Evolutionary conservation across 345 rosid species (phyloP).

Genomic region (Lenwebbia sp.): DNA sequence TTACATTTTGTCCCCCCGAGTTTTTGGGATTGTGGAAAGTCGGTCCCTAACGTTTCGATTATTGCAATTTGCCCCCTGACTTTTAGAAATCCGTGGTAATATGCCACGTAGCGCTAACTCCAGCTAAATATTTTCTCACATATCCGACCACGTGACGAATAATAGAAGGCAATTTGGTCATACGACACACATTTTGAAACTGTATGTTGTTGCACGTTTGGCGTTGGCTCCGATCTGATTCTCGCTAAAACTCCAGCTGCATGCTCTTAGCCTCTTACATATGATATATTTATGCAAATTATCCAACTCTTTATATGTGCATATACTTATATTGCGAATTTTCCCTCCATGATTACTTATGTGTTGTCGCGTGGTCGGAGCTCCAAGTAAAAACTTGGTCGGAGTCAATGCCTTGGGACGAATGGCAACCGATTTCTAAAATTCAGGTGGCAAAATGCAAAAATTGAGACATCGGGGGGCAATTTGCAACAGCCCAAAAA

Average conservation of each 20-base stretch:
- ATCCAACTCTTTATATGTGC: background rate
- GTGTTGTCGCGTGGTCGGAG: background rate
- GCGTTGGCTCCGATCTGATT: background rate
- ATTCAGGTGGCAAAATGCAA: background rate
- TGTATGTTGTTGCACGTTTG: fast-evolving
- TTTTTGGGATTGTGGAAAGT: background rate
- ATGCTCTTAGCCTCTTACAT: too few species aligned
- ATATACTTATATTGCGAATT: background rate
- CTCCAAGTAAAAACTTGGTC: background rate
- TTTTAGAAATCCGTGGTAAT: background rate
- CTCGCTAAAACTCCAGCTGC: fast-evolving
- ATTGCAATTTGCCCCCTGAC: background rate
- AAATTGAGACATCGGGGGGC: background rate
- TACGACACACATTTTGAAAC: background rate
- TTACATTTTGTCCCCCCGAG: background rate
- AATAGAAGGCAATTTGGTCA: background rate
- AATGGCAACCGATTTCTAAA: background rate
- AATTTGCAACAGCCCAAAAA: background rate
- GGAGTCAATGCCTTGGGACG: fast-evolving
- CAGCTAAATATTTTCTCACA: fast-evolving
- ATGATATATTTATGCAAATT: background rate
- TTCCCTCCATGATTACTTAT: background rate
- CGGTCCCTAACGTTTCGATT: background rate
- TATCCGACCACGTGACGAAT: background rate
- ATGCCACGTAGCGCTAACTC: background rate